phyloP scores from a whole-genome alignment of 208 protist genomes.

The Acanthamoeba triangularis region DNA sequence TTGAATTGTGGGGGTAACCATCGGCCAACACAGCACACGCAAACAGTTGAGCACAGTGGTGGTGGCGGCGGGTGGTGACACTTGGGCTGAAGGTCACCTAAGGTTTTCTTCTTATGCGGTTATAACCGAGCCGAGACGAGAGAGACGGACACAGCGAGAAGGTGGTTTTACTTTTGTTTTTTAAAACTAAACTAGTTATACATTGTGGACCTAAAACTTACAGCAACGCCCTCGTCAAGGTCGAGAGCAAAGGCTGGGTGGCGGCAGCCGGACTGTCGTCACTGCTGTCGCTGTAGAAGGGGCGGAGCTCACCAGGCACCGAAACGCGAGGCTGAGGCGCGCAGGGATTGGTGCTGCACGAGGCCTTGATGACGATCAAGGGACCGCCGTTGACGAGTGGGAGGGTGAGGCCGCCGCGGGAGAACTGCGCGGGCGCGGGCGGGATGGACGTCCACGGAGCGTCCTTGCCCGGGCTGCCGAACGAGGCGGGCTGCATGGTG shows the following conservation, averaged over 20 bases:
- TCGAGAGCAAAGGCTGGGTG: not conserved
- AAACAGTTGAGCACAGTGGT: no score
- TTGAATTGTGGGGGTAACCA: no score
- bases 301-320: not conserved
- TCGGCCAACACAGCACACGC: no score
- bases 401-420: not conserved
- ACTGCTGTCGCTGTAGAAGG: not conserved
- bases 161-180: no score
- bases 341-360: not conserved
- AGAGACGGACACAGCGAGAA: no score
- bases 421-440: not conserved
- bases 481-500: slow-evolving; percentile 33
- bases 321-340: not conserved
- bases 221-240: not conserved
- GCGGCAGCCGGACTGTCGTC: not conserved
- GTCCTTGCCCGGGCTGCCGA: not conserved
- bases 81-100: no score
- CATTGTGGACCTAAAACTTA: no score
- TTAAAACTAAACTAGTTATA: no score
- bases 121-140: no score
- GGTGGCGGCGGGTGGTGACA: no score
- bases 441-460: slow-evolving; percentile 17
- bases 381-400: not conserved
- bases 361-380: not conserved
- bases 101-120: no score